A percentile compares a stretch with the other conserved stretches of the same genome.
phyloP scores from a whole-genome alignment of 2,329 filamentous ascomycete genomes.

The Colletotrichum viniferum region DNA sequence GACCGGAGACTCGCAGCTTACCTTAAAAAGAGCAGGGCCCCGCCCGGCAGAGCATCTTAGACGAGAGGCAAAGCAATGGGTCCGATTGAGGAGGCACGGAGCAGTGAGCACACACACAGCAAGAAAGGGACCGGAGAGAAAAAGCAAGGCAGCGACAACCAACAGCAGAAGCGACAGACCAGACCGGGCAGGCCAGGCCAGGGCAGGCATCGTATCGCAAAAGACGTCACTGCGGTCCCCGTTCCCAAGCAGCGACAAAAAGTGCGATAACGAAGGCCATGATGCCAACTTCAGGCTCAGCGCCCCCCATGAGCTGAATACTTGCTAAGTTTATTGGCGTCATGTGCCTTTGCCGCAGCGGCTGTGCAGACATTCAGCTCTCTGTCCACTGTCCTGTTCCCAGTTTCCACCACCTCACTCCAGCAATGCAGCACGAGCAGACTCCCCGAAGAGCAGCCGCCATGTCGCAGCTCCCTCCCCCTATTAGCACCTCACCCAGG shows the following conservation, averaged over 20 bases:
- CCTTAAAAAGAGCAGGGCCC: not conserved
- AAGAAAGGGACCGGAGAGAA: not conserved
- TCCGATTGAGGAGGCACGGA: not conserved
- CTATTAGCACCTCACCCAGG: not conserved
- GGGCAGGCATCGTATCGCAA: not conserved
- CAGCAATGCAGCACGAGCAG: not conserved
- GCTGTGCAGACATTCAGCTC: not conserved
- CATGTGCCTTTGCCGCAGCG: not conserved
- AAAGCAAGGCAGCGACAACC: not conserved
- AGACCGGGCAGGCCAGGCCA: not conserved
- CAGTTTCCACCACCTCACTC: not conserved
- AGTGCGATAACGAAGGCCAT: not conserved
- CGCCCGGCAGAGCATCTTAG: not conserved
- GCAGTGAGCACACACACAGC: not conserved
- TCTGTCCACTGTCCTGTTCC: not conserved
- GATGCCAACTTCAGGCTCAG: not conserved
- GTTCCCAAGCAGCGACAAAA: not conserved
- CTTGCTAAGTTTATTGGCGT: not conserved
- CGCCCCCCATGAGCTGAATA: not conserved
- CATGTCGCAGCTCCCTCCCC: not conserved
- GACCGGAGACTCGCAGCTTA: not conserved
- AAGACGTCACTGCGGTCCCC: not conserved
- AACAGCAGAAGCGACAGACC: too few relatives aligned
- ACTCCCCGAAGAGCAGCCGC: conserved; percentile 5
- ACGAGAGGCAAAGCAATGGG: not conserved